These are phyloP conservation scores for Rhizophora apiculata DNA, from an alignment of 345 rosid genomes.

Conservation along the genomic window DNA sequence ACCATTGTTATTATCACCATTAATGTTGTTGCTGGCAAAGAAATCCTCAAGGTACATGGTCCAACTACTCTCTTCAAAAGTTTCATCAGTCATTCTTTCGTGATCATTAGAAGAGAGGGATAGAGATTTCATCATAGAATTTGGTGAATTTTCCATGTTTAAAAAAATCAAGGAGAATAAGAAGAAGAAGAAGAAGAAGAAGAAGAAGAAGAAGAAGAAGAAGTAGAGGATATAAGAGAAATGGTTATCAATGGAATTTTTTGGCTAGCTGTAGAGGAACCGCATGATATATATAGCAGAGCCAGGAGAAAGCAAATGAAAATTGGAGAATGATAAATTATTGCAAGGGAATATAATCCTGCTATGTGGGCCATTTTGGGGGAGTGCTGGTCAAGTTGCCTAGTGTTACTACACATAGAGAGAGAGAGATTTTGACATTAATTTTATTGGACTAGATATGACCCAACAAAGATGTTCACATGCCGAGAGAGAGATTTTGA, in stretches of 20 bases:
- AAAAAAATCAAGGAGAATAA: not conserved
- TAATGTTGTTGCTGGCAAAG: constrained; percentile 19
- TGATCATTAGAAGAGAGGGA: not conserved
- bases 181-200: not conserved
- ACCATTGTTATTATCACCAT: not conserved
- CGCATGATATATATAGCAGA: constrained; percentile 11
- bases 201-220: not conserved
- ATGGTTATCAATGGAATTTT: not conserved
- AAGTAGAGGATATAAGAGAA: not conserved
- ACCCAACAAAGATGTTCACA: constrained; percentile 10
- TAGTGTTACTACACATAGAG: not conserved
- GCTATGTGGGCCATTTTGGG: constrained; percentile 10
- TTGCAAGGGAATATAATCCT: constrained; percentile 9
- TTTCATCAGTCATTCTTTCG: not conserved
- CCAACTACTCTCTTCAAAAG: constrained; percentile 56
- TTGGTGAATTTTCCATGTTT: constrained; percentile 22
- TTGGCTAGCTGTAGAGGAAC: constrained; percentile 1
- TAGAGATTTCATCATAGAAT: constrained; percentile 13
- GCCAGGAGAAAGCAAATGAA: not conserved
- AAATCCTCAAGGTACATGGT: constrained; percentile 55
- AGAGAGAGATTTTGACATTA: constrained; percentile 15
- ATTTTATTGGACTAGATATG: not conserved
- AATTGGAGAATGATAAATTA: not conserved
- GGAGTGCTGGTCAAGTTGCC: constrained; percentile 11
- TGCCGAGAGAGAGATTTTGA: not conserved